Conservation (phyloP, 306 rosid genomes). For the Prunus mume region DNA sequence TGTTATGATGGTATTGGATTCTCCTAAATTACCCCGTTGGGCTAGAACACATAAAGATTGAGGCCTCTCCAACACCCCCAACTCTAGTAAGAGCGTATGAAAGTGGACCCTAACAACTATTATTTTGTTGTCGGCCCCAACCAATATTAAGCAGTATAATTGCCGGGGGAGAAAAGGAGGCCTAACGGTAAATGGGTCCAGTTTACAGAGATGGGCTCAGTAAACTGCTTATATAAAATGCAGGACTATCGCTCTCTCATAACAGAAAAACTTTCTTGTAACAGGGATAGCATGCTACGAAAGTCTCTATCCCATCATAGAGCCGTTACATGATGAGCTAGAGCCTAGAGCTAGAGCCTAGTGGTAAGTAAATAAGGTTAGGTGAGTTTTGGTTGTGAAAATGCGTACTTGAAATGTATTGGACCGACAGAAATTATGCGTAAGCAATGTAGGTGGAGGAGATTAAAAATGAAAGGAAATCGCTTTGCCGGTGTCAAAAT, state of each 20-base stretch:
- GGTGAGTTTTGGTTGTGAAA: background rate
- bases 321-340: conserved; percentile 16
- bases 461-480: too few species aligned
- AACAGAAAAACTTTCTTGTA: too few species aligned
- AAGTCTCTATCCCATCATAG: background rate
- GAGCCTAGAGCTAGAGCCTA: too few species aligned
- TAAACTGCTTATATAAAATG: background rate
- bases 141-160: background rate
- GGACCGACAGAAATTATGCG: too few species aligned
- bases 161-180: background rate
- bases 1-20: too few species aligned
- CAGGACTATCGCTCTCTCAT: background rate
- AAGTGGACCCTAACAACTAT: background rate
- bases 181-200: background rate
- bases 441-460: too few species aligned
- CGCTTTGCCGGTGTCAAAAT: too few species aligned
- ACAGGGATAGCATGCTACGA: too few species aligned
- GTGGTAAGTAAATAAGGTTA: background rate
- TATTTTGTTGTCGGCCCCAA: background rate
- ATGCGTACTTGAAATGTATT: too few species aligned
- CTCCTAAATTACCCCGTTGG: background rate
- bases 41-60: background rate
- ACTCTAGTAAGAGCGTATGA: too few species aligned
- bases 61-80: background rate
- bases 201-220: background rate